Base-by-base conservation (phyloP, 176 grass and related monocot species). In the Rhynchospora pubera region DNA sequence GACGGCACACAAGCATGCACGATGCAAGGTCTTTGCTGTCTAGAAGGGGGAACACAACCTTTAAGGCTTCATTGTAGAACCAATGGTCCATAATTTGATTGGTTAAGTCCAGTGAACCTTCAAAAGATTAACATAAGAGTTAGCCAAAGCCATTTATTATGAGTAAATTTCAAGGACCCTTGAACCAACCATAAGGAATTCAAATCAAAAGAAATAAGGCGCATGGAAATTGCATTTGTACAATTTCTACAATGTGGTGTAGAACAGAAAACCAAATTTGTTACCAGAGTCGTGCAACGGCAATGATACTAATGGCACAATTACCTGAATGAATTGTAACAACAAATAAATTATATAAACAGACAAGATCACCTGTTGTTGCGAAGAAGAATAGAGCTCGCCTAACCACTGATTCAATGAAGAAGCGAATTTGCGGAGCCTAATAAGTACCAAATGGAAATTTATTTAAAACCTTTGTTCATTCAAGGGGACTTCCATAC, bases 1-100 rank as follows among this genome's bases (percentile, higher is more conserved):
- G 91, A 63, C 15, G 85, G 26, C 89, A 94, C 24, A 89, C 91
- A 83, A 94, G 84, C 92, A 94, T 89, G 87, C 89, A 94, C 50
- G 88, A 91, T 9, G 83, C 84, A 19, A 94, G 83, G 67, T 91
- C 89, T 85, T 87, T 87, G 58, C 89, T 89, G 45, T 94, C 92
- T 81, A 91, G 56, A 81, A 89, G 83, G 42, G 89, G 83, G 22
- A 91, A 94, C 58, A 94, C 73, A 2, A 79, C 83, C 67, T 94
- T 89, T 26, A 94, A 85, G 89, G 85, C 86, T 86, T 91, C 87
- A 62, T 72, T 83, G 43, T 85, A 81, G 64, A 89, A 85, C 58
- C 90, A 81, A 80, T 72, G 83, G 53, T 90, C 85, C 91, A 93
- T 90, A 83, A 60, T 58, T 78, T 28, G 48, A 58, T 52, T 0